Conservation (phyloP, 1,139 yeast genomes). For the Candida dubliniensis region DNA sequence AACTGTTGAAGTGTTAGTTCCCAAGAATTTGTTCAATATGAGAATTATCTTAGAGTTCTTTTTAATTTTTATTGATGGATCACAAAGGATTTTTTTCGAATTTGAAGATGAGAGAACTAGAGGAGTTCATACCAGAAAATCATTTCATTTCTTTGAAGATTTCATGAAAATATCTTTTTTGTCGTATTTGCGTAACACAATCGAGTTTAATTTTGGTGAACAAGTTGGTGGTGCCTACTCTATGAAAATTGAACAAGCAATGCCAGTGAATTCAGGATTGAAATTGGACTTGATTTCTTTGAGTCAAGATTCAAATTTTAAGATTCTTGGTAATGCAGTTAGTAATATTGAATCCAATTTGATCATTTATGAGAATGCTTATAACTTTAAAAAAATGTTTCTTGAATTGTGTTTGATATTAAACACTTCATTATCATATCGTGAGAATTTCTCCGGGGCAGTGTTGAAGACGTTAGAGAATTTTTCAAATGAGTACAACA, state of each 20-base stretch:
- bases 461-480: conserved; percentile 37
- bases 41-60: conserved; percentile 67
- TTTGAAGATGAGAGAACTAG: conserved; percentile 12
- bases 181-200: conserved; percentile 60
- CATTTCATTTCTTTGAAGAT: conserved; percentile 54
- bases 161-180: conserved; percentile 67
- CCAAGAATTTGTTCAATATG: conserved; percentile 80
- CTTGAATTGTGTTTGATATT: conserved; percentile 52
- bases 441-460: conserved; percentile 51
- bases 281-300: conserved; percentile 22
- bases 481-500: conserved; percentile 32
- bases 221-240: conserved; percentile 25
- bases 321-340: conserved; percentile 5
- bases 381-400: conserved; percentile 54
- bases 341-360: conserved; percentile 7
- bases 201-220: conserved; percentile 38
- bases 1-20: conserved; percentile 66
- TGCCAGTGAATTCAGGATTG: conserved; percentile 16
- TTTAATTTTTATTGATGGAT: conserved; percentile 55
- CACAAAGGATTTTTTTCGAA: conserved; percentile 32
- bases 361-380: conserved; percentile 47
- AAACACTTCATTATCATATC: conserved; percentile 60
- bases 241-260: conserved; percentile 9
- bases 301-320: conserved; percentile 15
- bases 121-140: conserved; percentile 21